Conservation (phyloP, 2,329 filamentous ascomycete species). For the Hypomyces rosellus region DNA sequence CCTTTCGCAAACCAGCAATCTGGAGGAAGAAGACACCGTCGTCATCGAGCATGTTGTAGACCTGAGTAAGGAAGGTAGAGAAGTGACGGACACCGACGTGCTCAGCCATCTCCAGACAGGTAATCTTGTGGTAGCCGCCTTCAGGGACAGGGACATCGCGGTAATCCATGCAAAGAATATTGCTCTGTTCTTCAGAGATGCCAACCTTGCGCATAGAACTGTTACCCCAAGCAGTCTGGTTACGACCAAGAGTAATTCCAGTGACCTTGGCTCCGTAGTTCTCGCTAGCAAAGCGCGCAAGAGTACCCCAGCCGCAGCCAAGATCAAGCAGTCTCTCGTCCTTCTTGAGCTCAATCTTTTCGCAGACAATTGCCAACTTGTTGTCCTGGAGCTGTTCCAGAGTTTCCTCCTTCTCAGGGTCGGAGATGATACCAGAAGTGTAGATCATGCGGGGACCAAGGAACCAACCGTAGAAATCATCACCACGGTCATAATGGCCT, state of each 20-base stretch:
- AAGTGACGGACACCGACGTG: slow-evolving; percentile 95
- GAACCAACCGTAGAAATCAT: slow-evolving; percentile 99
- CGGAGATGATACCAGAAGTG: slow-evolving; percentile 88
- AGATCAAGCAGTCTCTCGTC: slow-evolving; percentile 87
- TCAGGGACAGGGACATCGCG: slow-evolving; percentile 80
- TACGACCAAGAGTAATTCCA: slow-evolving; percentile 88
- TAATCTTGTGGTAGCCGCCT: slow-evolving; percentile 78
- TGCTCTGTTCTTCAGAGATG: slow-evolving; percentile 80
- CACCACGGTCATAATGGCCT: slow-evolving; percentile 94
- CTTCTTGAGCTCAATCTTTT: slow-evolving; percentile 81
- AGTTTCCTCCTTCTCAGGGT: slow-evolving; percentile 78
- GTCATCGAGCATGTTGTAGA: slow-evolving; percentile 92
- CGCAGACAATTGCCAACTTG: slow-evolving; percentile 90
- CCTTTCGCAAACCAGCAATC: slow-evolving; percentile 86
- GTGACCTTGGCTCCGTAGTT: slow-evolving; percentile 84
- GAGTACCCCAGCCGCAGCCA: slow-evolving; percentile 96
- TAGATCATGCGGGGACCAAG: slow-evolving; percentile 98
- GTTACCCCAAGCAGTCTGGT: slow-evolving; percentile 97
- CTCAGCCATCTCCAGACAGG: slow-evolving; percentile 96
- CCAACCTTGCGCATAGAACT: slow-evolving; percentile 75
- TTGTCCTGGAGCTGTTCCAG: slow-evolving; percentile 97
- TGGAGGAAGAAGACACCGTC: slow-evolving; percentile 95
- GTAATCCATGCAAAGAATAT: slow-evolving; percentile 94
- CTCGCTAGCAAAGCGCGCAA: slow-evolving; percentile 84
- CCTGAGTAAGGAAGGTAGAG: slow-evolving; percentile 71